Evolutionary conservation across 75 land plant species (phyloP).

Genomic region (Cunninghamia lanceolata): DNA sequence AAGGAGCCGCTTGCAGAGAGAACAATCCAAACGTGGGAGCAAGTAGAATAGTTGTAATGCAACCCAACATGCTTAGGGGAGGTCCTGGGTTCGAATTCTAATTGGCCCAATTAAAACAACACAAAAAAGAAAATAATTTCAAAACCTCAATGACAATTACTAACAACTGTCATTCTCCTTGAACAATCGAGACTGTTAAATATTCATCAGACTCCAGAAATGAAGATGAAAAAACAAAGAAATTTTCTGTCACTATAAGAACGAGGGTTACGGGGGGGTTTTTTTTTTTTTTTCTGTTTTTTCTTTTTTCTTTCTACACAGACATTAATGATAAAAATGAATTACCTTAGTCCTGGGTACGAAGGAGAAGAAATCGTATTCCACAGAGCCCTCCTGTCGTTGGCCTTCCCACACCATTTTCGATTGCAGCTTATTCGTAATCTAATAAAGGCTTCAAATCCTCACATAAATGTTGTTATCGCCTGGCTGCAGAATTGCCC

Average conservation of each 20-base stretch:
- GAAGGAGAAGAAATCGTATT: slow-evolving; percentile 40
- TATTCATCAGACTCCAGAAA: not conserved
- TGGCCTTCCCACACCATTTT: slow-evolving; percentile 8
- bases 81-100: not conserved
- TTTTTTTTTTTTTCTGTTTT: too few relatives aligned
- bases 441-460: not conserved
- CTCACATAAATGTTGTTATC: not conserved
- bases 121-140: not conserved
- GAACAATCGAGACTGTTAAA: not conserved
- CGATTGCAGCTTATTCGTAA: not conserved
- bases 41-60: not conserved
- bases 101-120: not conserved
- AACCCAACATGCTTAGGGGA: not conserved
- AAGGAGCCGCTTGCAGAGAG: not conserved
- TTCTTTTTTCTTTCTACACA: not conserved
- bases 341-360: slow-evolving; percentile 42
- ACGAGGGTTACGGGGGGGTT: too few relatives aligned
- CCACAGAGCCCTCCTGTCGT: slow-evolving; percentile 6
- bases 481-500: not conserved
- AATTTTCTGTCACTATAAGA: too few relatives aligned
- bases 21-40: not conserved
- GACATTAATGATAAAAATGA: not conserved
- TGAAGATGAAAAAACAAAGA: too few relatives aligned
- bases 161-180: not conserved
- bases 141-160: not conserved